phyloP scores from a whole-genome alignment of 164 flowering plant species.

The Nymphaea colorata region DNA sequence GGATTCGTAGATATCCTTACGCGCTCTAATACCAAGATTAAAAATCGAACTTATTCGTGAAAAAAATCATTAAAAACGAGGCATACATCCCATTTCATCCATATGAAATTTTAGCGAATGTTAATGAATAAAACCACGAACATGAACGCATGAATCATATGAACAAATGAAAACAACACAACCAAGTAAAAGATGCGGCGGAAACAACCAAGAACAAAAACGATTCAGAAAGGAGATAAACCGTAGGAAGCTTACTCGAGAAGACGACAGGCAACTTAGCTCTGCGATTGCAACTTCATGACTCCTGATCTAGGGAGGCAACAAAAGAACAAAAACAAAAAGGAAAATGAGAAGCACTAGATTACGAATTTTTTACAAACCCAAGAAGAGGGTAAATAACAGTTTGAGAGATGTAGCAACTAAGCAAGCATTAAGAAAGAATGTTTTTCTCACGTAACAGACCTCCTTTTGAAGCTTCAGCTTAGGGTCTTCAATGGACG shows the following conservation, averaged over 20 bases:
- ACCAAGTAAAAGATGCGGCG: background rate
- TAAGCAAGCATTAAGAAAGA: background rate
- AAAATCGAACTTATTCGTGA: no score
- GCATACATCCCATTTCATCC: no score
- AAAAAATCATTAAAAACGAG: no score
- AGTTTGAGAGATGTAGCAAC: background rate
- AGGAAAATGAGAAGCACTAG: background rate
- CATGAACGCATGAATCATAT: background rate
- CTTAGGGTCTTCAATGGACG: conserved; percentile 3
- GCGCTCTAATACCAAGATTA: no score
- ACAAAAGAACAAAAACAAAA: background rate
- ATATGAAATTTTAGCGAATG: background rate
- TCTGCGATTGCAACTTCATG: conserved; percentile 11
- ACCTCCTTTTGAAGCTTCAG: background rate
- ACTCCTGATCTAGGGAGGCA: conserved; percentile 9
- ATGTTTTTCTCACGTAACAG: background rate
- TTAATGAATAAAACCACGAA: background rate
- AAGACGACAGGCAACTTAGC: conserved; percentile 10
- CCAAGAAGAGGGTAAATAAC: background rate
- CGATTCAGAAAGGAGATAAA: no score
- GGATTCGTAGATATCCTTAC: no score
- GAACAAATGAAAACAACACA: background rate
- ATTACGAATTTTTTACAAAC: background rate
- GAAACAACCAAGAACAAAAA: background rate
- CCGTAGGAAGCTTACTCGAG: conserved; percentile 6